A percentile compares a stretch with the other conserved stretches of the same genome.
phyloP scores from a whole-genome alignment of 2,329 filamentous ascomycete genomes.

The Helminthosporium solani region DNA sequence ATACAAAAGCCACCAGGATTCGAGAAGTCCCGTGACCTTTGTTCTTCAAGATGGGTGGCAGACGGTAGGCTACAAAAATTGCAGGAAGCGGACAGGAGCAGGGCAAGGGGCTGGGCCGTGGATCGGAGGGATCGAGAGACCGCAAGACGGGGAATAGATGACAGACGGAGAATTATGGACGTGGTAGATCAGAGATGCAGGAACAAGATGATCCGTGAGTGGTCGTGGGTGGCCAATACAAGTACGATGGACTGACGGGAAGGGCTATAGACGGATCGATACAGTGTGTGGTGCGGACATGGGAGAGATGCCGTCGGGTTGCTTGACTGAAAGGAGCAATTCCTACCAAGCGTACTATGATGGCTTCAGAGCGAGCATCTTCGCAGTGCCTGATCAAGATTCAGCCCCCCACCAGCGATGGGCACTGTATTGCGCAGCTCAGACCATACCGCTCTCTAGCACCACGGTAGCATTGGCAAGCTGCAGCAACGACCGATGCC shows the following conservation, averaged over 20 bases:
- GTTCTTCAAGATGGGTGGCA: slow-evolving; percentile 20
- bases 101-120: slow-evolving; percentile 4
- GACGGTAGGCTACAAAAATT: slow-evolving; percentile 27
- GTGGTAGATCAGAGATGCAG: slow-evolving; percentile 23
- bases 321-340: slow-evolving; percentile 45
- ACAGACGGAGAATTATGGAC: slow-evolving; percentile 18
- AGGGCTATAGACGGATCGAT: slow-evolving; percentile 36
- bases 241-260: slow-evolving; percentile 32
- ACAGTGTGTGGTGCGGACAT: slow-evolving; percentile 38
- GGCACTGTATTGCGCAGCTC: too few species aligned
- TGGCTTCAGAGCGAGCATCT: slow-evolving; percentile 30
- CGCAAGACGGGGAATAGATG: slow-evolving; percentile 14
- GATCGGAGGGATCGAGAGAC: slow-evolving; percentile 11
- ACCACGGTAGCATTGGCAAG: slow-evolving; percentile 50
- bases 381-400: slow-evolving; percentile 42
- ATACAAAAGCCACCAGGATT: slow-evolving; percentile 36
- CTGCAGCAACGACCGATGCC: slow-evolving; percentile 49
- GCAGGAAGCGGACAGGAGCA: slow-evolving; percentile 19
- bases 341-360: slow-evolving; percentile 37
- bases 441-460: slow-evolving; percentile 45
- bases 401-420: slow-evolving; percentile 49
- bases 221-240: slow-evolving; percentile 29
- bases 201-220: slow-evolving; percentile 26
- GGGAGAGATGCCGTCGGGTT: slow-evolving; percentile 32
- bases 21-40: slow-evolving; percentile 35